Base-by-base conservation (phyloP, 495 filamentous ascomycete species). In the Aspergillus conjunctus region DNA sequence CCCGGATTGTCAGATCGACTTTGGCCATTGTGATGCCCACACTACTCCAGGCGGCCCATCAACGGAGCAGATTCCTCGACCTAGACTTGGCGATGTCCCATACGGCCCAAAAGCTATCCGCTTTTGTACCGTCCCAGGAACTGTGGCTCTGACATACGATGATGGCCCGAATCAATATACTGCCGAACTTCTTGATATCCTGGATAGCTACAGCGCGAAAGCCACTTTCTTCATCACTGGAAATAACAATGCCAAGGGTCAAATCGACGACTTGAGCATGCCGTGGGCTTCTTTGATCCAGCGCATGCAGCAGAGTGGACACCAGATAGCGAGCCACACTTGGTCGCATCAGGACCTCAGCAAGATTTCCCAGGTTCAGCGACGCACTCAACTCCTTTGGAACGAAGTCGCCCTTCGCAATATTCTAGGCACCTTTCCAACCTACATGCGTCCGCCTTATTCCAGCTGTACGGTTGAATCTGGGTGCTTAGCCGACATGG, bases 401-500 rank as follows among this genome's bases (percentile, higher is more conserved):
- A 89, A 90, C 59, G 91, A 94, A 71, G 90, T 88, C 57, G 91
- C 91, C 0, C 64, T 94, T 18, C 86, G 87, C 46, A 90, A 90
- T 53, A 87, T 95, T 57, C 77, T 93, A 7, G 91, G 91, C 12
- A 85, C 85, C 62, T 88, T 92, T 71, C 91, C 91, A 4, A 88
- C 89, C 2, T 96, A 95, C 69, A 92, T 95, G 89, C 82, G 88
- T 49, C 91, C 91, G 4, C 91, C 91, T 7, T 95, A 88, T 73
- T 90, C 88, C 22, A 88, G 85, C 66, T 93, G 90, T 68, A 79
- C 77, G 31, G 68, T 71, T 3, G 78, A 78, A 21, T 77, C 78
- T 4, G 75, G 74, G 14, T 93, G 91, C 67, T 74, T 84, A 54
- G 73, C 71, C 9, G 83, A 87, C 39, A 73, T 93, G 66, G 79